Base-by-base conservation (phyloP, 2,329 filamentous ascomycete species). In the Verticillium isaacii region DNA sequence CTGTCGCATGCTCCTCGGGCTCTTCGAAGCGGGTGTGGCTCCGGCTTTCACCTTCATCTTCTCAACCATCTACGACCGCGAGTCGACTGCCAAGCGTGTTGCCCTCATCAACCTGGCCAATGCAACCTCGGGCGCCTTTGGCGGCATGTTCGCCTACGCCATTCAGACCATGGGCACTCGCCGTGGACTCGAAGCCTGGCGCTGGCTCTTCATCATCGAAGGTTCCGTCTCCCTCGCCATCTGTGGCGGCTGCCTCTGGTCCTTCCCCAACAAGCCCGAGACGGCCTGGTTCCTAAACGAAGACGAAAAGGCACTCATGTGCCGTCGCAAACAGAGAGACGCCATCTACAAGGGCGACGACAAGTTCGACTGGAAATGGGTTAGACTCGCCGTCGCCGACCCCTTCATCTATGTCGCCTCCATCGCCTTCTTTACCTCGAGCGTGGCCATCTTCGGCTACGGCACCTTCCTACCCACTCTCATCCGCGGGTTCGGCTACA, bases 141-240 rank as follows among this genome's bases (percentile, higher is more conserved):
- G 66, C 23, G 68, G 68, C 1, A 59, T 66, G 8, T 52, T 66
- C 19, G 62, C 64, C 12, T 66, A 66, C 52, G 63, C 57, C 19
- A 62, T 66, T 23, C 72, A 75, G 15, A 73, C 74, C 6, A 72
- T 82, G 45, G 77, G 81, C 32, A 75, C 76, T 5, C 70, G 69
- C n/a, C 74, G 72, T 55, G 78, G 78, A 1, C 72, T 82, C 15
- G 68, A 70, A 11, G 79, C 79, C 5, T 82, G 79, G 80, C 69
- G 77, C 61, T 82, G 79, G 79, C 67, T 80, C 1, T 82, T 82
- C 64, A 77, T 79, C 58, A 68, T 75, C 8, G 77, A 80, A 62
- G 78, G 78, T 2, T 62, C 73, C 12, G 64, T 71, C 9, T 73
- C 73, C 32, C 62, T 73, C 3, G 63, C 65, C 32, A 58, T 72